These are phyloP conservation scores for Wallacemonas sp. DNA, from an alignment of 208 protist species.

Conservation along the genomic window DNA sequence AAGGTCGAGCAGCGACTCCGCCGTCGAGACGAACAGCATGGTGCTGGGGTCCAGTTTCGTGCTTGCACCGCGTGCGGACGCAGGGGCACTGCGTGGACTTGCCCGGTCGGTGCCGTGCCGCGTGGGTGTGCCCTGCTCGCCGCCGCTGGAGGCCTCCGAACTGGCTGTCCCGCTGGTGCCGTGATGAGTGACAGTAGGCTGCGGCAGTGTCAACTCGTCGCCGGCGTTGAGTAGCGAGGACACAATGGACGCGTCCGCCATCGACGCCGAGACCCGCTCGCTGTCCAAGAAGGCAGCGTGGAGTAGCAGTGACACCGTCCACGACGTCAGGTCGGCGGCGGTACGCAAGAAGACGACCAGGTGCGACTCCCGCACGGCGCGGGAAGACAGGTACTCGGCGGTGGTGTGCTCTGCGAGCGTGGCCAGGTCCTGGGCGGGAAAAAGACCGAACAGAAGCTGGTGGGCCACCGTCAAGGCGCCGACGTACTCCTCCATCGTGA, in stretches of 20 bases:
- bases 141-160: not conserved
- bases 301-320: slow-evolving; percentile 45
- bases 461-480: slow-evolving; percentile 40
- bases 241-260: slow-evolving; percentile 18
- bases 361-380: slow-evolving; percentile 27
- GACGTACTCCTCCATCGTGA: slow-evolving; percentile 47
- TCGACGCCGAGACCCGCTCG: not conserved
- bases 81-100: not conserved
- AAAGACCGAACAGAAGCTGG: slow-evolving; percentile 32
- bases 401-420: slow-evolving; percentile 23
- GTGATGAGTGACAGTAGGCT: not conserved
- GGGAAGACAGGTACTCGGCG: slow-evolving; percentile 24
- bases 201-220: not conserved
- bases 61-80: not conserved
- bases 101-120: not conserved
- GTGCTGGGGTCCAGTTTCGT: not conserved
- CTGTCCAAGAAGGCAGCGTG: slow-evolving; percentile 49
- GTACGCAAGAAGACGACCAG: slow-evolving; percentile 38
- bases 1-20: slow-evolving; percentile 35
- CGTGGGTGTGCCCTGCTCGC: not conserved
- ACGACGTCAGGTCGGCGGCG: slow-evolving; percentile 39
- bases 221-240: slow-evolving; percentile 13
- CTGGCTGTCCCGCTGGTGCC: not conserved
- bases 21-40: not conserved
- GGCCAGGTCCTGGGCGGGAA: slow-evolving; percentile 40